A percentile compares a stretch with the other conserved stretches of the same genome.
Evolutionary conservation across 768 basidiomycete species (phyloP).

Genomic region (Pleurotus salmoneostramineus): DNA sequence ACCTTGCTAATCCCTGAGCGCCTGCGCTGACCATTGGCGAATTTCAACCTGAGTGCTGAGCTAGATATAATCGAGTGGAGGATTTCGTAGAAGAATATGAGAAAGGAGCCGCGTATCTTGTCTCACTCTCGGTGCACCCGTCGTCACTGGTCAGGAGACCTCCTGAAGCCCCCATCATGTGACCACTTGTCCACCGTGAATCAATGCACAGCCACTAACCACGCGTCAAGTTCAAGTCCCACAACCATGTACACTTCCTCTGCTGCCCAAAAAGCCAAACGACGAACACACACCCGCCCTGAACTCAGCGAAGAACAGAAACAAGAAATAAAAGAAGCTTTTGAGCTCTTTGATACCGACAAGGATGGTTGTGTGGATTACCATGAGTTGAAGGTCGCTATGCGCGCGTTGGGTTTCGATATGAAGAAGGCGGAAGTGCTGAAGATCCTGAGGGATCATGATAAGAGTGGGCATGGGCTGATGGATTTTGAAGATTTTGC

Average conservation of each 20-base stretch:
- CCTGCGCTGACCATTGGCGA: no score
- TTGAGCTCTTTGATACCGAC: constrained; percentile 98
- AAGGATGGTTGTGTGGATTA: constrained; percentile 96
- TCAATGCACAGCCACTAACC: no score
- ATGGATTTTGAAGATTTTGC: constrained; percentile 95
- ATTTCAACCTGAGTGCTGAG: no score
- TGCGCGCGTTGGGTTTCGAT: constrained; percentile 97
- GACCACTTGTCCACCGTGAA: no score
- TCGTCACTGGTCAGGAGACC: no score
- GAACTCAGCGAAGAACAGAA: constrained; percentile 87
- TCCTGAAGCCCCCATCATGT: no score
- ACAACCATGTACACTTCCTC: constrained; percentile 58
- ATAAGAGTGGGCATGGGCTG: constrained; percentile 74
- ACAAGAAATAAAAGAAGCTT: constrained; percentile 97
- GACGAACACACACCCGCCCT: constrained; percentile 71
- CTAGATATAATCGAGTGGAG: no score
- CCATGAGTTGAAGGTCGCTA: constrained; percentile 98
- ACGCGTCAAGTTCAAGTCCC: no score
- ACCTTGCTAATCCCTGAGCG: no score
- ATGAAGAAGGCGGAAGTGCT: constrained; percentile 98
- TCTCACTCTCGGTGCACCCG: no score
- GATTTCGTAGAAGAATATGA: no score
- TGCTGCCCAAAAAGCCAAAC: constrained; percentile 68
- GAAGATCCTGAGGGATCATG: constrained; percentile 88
- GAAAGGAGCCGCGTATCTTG: no score